Evolutionary conservation across 768 basidiomycete genomes (phyloP), one percentile per base, ranked within the genome.

Genomic region (Hygrophorus russula): DNA sequence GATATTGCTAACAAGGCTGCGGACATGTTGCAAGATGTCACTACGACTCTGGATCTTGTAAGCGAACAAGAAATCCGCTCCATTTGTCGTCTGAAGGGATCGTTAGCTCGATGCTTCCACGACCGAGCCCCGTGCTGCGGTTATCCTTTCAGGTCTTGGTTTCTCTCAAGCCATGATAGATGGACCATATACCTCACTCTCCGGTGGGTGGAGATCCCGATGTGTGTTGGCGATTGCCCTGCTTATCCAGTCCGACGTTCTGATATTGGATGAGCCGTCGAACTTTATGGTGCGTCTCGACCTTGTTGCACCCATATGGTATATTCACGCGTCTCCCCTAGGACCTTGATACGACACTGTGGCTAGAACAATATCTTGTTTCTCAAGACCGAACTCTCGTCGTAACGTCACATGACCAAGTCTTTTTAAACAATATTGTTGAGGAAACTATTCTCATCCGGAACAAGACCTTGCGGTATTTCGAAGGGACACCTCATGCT

Each of bases 171-270:
- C 61, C 11, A 55, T 53, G 38, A 55, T 62, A 7, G 59, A 66
- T 19, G 63, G 65, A 43, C 66, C 67, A 4, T 69, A 71, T 42
- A 55, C 58, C 1, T 60, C 65, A 0, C 60, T 83, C 17, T 78
- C 75, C 18, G 80, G 80, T 13, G 82, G 81, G 0, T 84, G 81
- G 81, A 59, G 71, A 32, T 74, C 76, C 35, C 65, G 80, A 14
- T 73, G 73, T 45, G 68, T 70, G 27, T 65, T 84, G 2, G 81
- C 79, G 3, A 68, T 68, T 24, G 73, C 75, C 0, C 60, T 84
- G 11, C 68, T 81, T 43, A 66, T 76, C 30, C 65, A 70, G 24
- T 67, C 67, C 5, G 75, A 83, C 47, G 58, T 82, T 10, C 41
- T 42, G 6, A 10, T 42, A 2, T 20, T 42, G 17, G 41, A 42